Conservation (phyloP, 768 basidiomycete species). For the Termitomyces sp. region DNA sequence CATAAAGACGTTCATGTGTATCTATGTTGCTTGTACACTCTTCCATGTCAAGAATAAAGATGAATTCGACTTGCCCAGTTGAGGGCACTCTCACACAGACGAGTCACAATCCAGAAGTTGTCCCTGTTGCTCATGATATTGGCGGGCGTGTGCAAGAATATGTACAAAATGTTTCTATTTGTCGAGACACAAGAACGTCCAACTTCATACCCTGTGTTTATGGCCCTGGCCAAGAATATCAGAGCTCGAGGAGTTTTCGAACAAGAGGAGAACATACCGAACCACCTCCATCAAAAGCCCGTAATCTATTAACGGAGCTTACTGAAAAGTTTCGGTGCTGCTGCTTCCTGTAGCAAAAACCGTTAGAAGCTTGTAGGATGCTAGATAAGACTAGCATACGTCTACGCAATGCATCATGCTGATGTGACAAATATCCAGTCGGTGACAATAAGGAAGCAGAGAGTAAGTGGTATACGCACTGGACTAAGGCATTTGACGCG, state of each 20-base stretch:
- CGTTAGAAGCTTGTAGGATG: conserved; percentile 31
- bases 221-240: not conserved
- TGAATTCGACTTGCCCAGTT: not conserved
- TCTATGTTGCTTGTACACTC: not conserved
- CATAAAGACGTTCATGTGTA: not conserved
- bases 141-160: not conserved
- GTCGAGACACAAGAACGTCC: not conserved
- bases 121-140: too few species aligned
- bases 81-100: not conserved
- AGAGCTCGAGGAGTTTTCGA: not conserved
- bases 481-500: conserved; percentile 39
- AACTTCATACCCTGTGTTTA: not conserved
- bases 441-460: not conserved
- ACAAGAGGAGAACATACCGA: not conserved
- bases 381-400: conserved; percentile 40
- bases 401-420: conserved; percentile 95
- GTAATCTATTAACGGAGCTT: conserved; percentile 52
- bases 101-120: too few species aligned
- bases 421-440: conserved; percentile 6
- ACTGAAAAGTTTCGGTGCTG: conserved; percentile 79
- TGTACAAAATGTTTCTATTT: not conserved
- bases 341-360: conserved; percentile 34
- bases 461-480: conserved; percentile 35
- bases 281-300: not conserved
- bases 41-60: too few species aligned